These are phyloP conservation scores for Ramaria rubella DNA, from an alignment of 768 basidiomycete species.

Conservation along the genomic window DNA sequence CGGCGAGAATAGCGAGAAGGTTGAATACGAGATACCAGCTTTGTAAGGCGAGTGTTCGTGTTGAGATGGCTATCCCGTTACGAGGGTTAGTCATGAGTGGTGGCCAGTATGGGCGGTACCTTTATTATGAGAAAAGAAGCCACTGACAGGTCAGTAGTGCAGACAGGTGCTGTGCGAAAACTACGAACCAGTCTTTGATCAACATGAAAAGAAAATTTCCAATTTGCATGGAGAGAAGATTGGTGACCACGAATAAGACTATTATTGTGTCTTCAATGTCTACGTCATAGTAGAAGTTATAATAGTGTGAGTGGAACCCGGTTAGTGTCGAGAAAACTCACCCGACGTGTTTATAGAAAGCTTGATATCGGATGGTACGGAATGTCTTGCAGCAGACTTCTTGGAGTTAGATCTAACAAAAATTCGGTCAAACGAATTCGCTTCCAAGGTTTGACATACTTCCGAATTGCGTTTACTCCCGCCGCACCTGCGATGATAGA, in stretches of 20 bases:
- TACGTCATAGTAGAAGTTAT: neutral
- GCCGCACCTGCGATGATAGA: neutral
- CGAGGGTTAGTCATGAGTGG: neutral
- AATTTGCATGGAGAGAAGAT: neutral
- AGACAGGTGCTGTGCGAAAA: neutral
- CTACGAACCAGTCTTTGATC: neutral
- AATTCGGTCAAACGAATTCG: neutral
- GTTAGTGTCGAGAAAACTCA: neutral
- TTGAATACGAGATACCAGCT: neutral
- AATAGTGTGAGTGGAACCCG: neutral
- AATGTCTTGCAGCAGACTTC: neutral
- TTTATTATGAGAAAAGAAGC: neutral
- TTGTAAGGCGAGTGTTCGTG: neutral
- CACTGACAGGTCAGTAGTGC: too few relatives aligned
- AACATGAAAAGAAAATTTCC: neutral
- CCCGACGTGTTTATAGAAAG: neutral
- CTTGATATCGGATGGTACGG: neutral
- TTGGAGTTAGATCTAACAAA: neutral
- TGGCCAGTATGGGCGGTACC: conserved; percentile 2
- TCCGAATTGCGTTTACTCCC: neutral
- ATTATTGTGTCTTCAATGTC: conserved; percentile 1
- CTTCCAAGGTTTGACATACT: neutral
- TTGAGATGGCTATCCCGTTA: neutral
- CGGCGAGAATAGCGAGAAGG: neutral
- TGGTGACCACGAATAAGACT: neutral